These are phyloP conservation scores for Knoxdaviesia proteae DNA, from an alignment of 2,329 filamentous ascomycete species.

Conservation along the genomic window DNA sequence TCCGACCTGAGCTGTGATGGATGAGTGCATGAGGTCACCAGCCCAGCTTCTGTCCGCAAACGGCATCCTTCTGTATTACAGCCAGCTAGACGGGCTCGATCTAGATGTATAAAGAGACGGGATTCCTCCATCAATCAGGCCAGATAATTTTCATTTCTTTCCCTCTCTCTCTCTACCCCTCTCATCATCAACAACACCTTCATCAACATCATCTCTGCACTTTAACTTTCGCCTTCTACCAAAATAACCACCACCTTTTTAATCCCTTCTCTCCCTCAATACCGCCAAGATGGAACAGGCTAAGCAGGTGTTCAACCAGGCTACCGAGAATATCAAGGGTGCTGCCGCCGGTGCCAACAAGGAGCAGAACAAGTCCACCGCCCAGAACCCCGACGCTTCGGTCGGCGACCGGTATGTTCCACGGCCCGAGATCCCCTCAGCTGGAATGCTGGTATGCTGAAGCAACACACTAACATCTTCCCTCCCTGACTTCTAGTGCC, in stretches of 20 bases:
- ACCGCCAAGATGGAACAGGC: slow-evolving; percentile 25
- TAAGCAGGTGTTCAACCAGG: slow-evolving; percentile 48
- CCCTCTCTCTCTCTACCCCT: slow-evolving; percentile 1
- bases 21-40: no score
- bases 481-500: slow-evolving; percentile 11
- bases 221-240: slow-evolving; percentile 6
- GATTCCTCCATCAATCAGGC: not conserved
- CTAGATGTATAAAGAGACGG: not conserved
- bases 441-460: no score
- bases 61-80: no score
- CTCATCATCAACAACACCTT: slow-evolving; percentile 6
- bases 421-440: no score
- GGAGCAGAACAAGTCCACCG: slow-evolving; percentile 50
- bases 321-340: slow-evolving; percentile 43
- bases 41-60: no score
- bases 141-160: not conserved
- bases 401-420: slow-evolving; percentile 29
- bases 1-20: no score
- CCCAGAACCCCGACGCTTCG: slow-evolving; percentile 36
- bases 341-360: slow-evolving; percentile 35
- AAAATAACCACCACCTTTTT: slow-evolving; percentile 8
- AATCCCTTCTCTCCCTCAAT: no score
- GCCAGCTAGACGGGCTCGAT: no score
- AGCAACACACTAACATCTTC: no score
- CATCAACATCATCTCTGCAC: slow-evolving; percentile 6